Evolutionary conservation across 2,329 filamentous ascomycete genomes (phyloP), one percentile per base, ranked within the genome.

Genomic region (Pestalotiopsis sp.): DNA sequence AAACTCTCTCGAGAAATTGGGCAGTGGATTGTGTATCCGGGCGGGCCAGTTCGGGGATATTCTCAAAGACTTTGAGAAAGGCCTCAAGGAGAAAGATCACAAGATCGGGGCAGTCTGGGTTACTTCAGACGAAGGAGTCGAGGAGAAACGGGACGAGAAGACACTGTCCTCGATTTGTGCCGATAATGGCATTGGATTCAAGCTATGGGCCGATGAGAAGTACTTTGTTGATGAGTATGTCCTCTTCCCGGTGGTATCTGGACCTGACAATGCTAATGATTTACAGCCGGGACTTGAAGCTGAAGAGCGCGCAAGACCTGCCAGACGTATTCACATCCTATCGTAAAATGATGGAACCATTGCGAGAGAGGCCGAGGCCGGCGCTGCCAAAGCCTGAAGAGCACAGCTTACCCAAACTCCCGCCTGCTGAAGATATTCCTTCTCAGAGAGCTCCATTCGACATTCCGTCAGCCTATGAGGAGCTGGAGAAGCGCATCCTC

Each of bases 281-380:
- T 2, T 2, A 5, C 66, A 94, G 92, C 73, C 89, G 89, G 25
- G 92, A 95, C 74, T 77, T 92, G 0, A 86, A 88, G 0, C 84
- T 92, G 61, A 75, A 84, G 2, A 80, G 84, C 3, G 83, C 89
- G 0, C 76, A 84, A 39, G 86, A 93, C 2, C 83, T 94, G 1
- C 91, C 92, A 2, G 91, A 94, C 73, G 84, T 95, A 1, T 95
- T 94, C 76, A 94, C 93, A 0, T 86, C 86, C 0, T 95, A 92
- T 73, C 87, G 92, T 7, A 94, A 94, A 78, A 87, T 85, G 2
- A 86, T 93, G 66, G 92, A 94, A 71, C 92, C 92, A 0, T 82
- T 95, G 2, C 86, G 91, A 57, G 83, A 88, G 52, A 87, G 87
- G 13, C 92, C 93, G 3, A 86, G 92, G 56, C 76, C 82, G 1